Conservation (phyloP, 768 basidiomycete species). For the Suillus subalutaceus region DNA sequence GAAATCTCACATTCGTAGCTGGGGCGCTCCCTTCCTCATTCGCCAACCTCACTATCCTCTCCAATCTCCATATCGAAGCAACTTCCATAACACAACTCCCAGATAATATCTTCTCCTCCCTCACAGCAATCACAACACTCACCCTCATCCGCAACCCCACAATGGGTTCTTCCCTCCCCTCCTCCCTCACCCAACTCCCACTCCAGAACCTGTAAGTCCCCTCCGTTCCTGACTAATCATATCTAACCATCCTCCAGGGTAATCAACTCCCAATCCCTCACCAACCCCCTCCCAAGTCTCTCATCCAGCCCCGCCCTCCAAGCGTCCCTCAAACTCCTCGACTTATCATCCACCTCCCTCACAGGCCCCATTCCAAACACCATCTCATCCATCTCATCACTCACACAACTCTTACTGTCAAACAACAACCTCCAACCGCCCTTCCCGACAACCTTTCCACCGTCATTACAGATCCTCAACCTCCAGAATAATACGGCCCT, state of each 20-base stretch:
- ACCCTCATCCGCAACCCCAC: constrained; percentile 43
- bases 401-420: constrained; percentile 42
- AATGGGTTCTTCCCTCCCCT: constrained; percentile 42
- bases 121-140: constrained; percentile 38
- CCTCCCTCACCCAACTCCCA: constrained; percentile 33
- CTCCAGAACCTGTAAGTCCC: constrained; percentile 43
- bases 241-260: constrained; percentile 28
- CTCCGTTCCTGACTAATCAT: not conserved
- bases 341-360: constrained; percentile 44
- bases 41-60: constrained; percentile 38
- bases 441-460: constrained; percentile 38
- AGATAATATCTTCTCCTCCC: constrained; percentile 35
- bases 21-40: constrained; percentile 46
- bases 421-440: constrained; percentile 40
- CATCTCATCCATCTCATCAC: constrained; percentile 36
- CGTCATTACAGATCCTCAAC: constrained; percentile 36
- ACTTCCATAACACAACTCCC: constrained; percentile 42
- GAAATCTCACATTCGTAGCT: constrained; percentile 26
- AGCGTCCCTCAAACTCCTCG: constrained; percentile 38
- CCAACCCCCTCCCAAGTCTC: constrained; percentile 35
- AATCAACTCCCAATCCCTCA: constrained; percentile 39
- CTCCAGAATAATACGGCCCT: constrained; percentile 43
- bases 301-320: constrained; percentile 35
- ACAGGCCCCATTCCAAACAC: constrained; percentile 38
- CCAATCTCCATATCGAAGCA: constrained; percentile 43